Percentiles rank a stretch among this genome's conserved stretches.
These are phyloP conservation scores for Sphagnum magellanicum DNA, from an alignment of 228 moss, liverwort and hornwort species.

Conservation along the genomic window DNA sequence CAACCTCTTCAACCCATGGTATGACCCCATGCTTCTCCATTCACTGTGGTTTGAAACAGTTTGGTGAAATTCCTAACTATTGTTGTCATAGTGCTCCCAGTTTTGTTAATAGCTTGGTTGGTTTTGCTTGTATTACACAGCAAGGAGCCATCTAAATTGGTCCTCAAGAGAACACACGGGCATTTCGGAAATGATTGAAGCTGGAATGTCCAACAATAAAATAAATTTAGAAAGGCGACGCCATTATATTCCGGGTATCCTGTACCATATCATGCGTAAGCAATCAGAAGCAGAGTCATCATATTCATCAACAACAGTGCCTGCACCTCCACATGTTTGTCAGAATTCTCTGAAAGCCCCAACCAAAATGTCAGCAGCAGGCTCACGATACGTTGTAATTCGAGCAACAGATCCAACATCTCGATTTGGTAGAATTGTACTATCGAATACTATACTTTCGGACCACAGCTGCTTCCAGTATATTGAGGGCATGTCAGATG, in stretches of 20 bases:
- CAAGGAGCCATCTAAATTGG: not conserved
- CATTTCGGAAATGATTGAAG: conserved; percentile 1
- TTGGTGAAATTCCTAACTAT: conserved; percentile 8
- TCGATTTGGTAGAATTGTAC: conserved; percentile 46
- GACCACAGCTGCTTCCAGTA: conserved; percentile 35
- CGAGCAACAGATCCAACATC: conserved; percentile 51
- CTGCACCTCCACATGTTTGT: not conserved
- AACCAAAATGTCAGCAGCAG: conserved; percentile 1
- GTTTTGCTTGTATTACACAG: not conserved
- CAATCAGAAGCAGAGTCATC: conserved; percentile 19
- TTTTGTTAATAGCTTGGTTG: not conserved
- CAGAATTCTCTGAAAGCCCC: not conserved
- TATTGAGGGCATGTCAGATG: conserved; percentile 34
- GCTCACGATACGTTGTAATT: conserved; percentile 34
- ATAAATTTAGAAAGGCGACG: conserved; percentile 54
- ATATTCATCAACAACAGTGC: conserved; percentile 2
- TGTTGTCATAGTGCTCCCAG: not conserved
- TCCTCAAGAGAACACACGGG: not conserved
- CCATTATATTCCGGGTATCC: conserved; percentile 56
- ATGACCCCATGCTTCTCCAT: not conserved
- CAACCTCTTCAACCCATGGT: too few species aligned
- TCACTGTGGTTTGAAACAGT: not conserved
- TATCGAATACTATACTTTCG: conserved; percentile 31
- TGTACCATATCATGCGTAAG: conserved; percentile 66
- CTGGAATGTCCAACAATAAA: conserved; percentile 18